phyloP scores from a whole-genome alignment of 441 rosid genomes.

The Adansonia grandidieri region DNA sequence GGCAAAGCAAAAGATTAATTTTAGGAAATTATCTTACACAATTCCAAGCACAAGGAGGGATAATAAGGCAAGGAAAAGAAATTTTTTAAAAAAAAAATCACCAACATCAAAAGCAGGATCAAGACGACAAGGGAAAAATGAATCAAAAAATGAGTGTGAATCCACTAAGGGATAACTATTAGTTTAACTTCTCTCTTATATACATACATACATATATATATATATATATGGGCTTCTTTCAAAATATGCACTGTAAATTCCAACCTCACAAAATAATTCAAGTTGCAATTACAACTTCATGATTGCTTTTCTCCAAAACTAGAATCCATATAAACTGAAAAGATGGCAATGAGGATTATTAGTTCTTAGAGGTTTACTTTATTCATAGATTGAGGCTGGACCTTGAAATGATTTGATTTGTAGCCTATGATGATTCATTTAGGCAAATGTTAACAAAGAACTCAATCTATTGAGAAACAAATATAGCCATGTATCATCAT shows the following conservation, averaged over 20 bases:
- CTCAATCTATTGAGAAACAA: neutral
- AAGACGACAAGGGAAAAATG: neutral
- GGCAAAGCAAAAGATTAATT: neutral
- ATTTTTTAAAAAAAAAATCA: neutral
- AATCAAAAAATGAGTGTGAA: neutral
- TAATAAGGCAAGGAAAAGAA: neutral
- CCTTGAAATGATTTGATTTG: neutral
- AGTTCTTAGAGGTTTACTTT: neutral
- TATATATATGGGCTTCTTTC: neutral
- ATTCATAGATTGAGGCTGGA: neutral
- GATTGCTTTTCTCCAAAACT: neutral
- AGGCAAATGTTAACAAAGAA: neutral
- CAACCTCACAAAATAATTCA: slow-evolving; percentile 1
- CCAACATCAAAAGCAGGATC: neutral
- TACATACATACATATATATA: too few species aligned
- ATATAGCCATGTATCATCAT: neutral
- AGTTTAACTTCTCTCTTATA: neutral
- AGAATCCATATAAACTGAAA: slow-evolving; percentile 1
- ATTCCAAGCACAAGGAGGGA: neutral
- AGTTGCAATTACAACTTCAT: neutral
- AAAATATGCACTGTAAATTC: neutral
- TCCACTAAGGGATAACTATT: neutral
- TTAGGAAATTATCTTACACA: neutral
- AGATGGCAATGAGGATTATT: neutral
- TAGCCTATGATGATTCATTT: neutral